Percentiles rank a stretch among this genome's conserved stretches.
Evolutionary conservation across 169 alveolate genomes (phyloP).

Genomic region (Cyclospora cayetanensis): DNA sequence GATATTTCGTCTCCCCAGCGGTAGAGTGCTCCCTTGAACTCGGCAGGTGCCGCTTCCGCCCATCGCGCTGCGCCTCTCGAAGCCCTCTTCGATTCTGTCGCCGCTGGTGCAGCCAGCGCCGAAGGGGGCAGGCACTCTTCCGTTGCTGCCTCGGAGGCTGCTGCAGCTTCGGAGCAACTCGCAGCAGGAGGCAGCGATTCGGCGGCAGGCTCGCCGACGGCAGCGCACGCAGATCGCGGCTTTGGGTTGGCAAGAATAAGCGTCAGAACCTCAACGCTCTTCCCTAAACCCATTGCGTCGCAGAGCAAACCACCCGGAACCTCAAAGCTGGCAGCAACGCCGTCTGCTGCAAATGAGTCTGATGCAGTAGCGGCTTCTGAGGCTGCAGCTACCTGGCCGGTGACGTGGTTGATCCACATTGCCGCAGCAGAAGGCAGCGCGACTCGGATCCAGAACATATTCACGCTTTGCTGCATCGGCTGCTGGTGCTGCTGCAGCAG

Average conservation of each 20-base stretch:
- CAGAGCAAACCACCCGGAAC: slow-evolving; percentile 74
- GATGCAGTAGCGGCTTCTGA: neutral
- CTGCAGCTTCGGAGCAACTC: neutral
- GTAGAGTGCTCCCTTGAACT: neutral
- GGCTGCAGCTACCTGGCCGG: slow-evolving; percentile 15
- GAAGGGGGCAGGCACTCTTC: neutral
- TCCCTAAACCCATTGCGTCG: slow-evolving; percentile 76
- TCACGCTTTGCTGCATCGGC: slow-evolving; percentile 21
- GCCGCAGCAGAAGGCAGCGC: slow-evolving; percentile 43
- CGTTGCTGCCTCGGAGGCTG: neutral
- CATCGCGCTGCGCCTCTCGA: neutral
- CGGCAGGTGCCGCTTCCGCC: neutral
- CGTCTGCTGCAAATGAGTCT: neutral
- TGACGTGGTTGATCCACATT: slow-evolving; percentile 23
- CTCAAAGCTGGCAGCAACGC: neutral
- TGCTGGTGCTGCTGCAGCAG: neutral
- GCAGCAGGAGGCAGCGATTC: neutral
- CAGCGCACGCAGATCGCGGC: neutral
- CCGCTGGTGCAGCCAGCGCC: neutral
- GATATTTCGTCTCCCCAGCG: slow-evolving; percentile 3
- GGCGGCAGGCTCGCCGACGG: neutral
- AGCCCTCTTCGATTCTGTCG: neutral
- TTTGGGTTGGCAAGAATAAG: slow-evolving; percentile 2
- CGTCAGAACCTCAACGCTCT: slow-evolving; percentile 73
- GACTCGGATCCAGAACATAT: slow-evolving; percentile 14